phyloP scores from a whole-genome alignment of 495 filamentous ascomycete species.

The Penicillium riverlandense region DNA sequence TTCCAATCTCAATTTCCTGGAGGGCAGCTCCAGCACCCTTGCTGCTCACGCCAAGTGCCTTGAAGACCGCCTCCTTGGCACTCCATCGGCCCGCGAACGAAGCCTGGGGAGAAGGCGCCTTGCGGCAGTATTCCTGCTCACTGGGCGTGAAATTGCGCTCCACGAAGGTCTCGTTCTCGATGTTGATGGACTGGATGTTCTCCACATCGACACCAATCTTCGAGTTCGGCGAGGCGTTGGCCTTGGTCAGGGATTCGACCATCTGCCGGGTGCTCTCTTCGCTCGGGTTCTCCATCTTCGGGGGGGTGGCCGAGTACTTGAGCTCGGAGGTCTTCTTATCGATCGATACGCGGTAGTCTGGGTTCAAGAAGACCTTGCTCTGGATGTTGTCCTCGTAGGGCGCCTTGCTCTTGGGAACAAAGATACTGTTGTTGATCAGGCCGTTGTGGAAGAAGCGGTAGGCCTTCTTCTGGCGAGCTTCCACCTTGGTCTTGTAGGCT shows the following conservation, averaged over 20 bases:
- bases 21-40: constrained; percentile 83
- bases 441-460: constrained; percentile 98
- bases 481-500: constrained; percentile 79
- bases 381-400: constrained; percentile 88
- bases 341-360: constrained; percentile 74
- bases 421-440: constrained; percentile 93
- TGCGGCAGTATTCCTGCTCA: constrained; percentile 80
- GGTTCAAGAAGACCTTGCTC: constrained; percentile 84
- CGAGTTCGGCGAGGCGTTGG: constrained; percentile 62
- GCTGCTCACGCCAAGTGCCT: constrained; percentile 82
- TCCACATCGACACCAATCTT: constrained; percentile 93
- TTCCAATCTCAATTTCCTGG: constrained; percentile 89
- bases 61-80: constrained; percentile 98
- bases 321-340: constrained; percentile 79
- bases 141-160: constrained; percentile 84
- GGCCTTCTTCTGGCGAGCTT: constrained; percentile 90
- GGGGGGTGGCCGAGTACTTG: constrained; percentile 59
- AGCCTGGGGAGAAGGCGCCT: constrained; percentile 67
- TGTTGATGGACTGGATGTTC: constrained; percentile 73
- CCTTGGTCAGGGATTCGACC: constrained; percentile 71
- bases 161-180: constrained; percentile 88
- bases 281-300: constrained; percentile 48
- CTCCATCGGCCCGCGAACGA: constrained; percentile 92
- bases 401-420: constrained; percentile 85
- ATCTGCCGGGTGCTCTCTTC: constrained; percentile 62